Percentiles rank a stretch among this genome's conserved stretches.
phyloP scores from a whole-genome alignment of 768 basidiomycete species.

The Mycena belliarum region DNA sequence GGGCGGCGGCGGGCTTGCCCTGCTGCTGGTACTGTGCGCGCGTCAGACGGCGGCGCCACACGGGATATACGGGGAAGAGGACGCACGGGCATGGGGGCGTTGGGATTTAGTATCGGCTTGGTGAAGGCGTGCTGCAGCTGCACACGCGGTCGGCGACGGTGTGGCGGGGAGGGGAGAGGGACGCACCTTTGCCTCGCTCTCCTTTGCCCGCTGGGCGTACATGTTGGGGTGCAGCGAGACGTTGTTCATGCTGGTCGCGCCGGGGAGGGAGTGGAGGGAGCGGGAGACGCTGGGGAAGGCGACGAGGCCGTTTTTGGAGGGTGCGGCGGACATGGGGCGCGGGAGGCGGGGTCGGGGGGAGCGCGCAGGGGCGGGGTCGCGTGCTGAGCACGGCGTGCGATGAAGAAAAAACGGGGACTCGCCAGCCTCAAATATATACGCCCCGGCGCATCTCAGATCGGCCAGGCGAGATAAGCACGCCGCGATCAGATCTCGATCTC shows the following conservation, averaged over 20 bases:
- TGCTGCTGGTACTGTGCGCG: neutral
- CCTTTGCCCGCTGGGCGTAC: slow-evolving; percentile 66
- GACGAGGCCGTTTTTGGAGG: slow-evolving; percentile 51
- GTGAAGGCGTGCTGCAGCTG: slow-evolving; percentile 68
- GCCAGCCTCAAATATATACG: slow-evolving; percentile 37
- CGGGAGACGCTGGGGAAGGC: slow-evolving; percentile 74
- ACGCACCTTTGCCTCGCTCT: slow-evolving; percentile 76
- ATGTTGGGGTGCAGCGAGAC: slow-evolving; percentile 69
- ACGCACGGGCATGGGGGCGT: slow-evolving; percentile 21
- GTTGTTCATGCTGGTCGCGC: slow-evolving; percentile 68
- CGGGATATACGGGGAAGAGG: neutral
- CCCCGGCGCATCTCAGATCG: too few relatives aligned
- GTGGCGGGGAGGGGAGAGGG: neutral
- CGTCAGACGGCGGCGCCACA: neutral
- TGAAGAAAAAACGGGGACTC: slow-evolving; percentile 28
- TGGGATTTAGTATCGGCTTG: slow-evolving; percentile 40
- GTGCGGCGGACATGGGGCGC: slow-evolving; percentile 36
- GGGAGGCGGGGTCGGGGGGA: slow-evolving; percentile 13
- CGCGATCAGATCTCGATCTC: too few relatives aligned
- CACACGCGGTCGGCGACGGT: too few relatives aligned
- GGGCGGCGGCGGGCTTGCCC: neutral
- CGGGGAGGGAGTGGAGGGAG: slow-evolving; percentile 66
- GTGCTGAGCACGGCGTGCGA: slow-evolving; percentile 16
- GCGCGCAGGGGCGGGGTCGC: slow-evolving; percentile 17
- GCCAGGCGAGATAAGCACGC: too few relatives aligned